Conservation (phyloP, 2,329 filamentous ascomycete genomes). For the Trichoderma aggressivum region DNA sequence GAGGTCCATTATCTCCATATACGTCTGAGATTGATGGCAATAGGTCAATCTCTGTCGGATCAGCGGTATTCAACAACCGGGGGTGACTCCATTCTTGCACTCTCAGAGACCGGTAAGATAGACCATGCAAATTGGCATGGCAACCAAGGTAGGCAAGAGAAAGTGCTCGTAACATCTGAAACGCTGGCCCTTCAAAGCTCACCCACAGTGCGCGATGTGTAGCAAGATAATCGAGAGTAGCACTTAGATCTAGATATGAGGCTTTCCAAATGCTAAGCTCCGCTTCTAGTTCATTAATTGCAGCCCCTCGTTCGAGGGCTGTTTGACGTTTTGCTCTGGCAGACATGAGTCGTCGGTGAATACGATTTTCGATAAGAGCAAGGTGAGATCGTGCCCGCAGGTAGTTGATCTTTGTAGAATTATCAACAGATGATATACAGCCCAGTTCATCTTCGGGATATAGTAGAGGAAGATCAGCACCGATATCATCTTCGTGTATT, state of each 20-base stretch:
- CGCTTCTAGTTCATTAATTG: not conserved
- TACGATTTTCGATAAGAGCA: slow-evolving; percentile 1
- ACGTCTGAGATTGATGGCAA: not conserved
- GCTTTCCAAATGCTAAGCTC: not conserved
- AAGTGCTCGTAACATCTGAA: not conserved
- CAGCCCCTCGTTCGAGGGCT: not conserved
- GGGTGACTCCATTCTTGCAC: not conserved
- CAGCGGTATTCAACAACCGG: not conserved
- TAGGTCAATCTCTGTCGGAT: not conserved
- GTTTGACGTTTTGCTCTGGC: not conserved
- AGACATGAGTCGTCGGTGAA: not conserved
- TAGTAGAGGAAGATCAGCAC: not conserved
- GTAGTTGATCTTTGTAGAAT: not conserved
- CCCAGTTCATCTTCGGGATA: not conserved
- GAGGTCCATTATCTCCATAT: not conserved
- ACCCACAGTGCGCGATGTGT: not conserved
- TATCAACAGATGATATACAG: not conserved
- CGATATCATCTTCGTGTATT: slow-evolving; percentile 6
- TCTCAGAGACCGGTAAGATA: not conserved
- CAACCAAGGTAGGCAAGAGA: not conserved
- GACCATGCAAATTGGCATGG: not conserved
- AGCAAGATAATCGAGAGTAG: not conserved
- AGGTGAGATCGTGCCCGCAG: not conserved
- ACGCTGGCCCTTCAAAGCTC: not conserved
- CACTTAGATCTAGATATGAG: not conserved